These are phyloP conservation scores for Colletotrichum falcatum DNA, from an alignment of 2,329 filamentous ascomycete genomes.

Conservation along the genomic window DNA sequence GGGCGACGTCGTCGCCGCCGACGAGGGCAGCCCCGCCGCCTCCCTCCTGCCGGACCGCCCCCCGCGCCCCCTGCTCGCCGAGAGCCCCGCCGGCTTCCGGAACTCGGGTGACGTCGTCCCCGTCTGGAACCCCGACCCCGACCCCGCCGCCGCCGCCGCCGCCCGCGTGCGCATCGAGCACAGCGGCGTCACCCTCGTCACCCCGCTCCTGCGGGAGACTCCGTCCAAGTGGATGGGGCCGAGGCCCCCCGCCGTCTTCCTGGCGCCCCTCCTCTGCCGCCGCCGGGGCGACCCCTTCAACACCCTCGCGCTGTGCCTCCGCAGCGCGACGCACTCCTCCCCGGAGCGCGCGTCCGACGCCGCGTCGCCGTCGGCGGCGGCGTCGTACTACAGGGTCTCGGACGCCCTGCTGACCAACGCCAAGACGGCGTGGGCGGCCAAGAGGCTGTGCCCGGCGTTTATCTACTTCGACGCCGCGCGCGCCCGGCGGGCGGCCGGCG, in stretches of 20 bases:
- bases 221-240: neutral
- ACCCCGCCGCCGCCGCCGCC: neutral
- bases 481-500: neutral
- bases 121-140: neutral
- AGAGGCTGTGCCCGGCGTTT: neutral
- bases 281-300: neutral
- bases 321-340: neutral
- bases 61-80: neutral
- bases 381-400: neutral
- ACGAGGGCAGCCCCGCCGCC: neutral
- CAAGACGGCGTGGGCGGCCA: neutral
- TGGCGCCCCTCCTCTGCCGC: constrained; percentile 2
- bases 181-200: neutral
- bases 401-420: neutral
- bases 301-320: neutral
- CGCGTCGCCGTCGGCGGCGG: neutral
- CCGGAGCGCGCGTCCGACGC: neutral
- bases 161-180: neutral
- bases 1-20: neutral
- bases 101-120: neutral
- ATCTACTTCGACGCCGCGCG: neutral
- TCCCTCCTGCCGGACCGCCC: neutral
- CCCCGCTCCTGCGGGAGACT: neutral
- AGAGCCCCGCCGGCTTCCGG: neutral
- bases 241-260: neutral